Percentiles rank a stretch among this genome's conserved stretches.
phyloP scores from a whole-genome alignment of 179 eudicot species.

The Drosera spatulata region DNA sequence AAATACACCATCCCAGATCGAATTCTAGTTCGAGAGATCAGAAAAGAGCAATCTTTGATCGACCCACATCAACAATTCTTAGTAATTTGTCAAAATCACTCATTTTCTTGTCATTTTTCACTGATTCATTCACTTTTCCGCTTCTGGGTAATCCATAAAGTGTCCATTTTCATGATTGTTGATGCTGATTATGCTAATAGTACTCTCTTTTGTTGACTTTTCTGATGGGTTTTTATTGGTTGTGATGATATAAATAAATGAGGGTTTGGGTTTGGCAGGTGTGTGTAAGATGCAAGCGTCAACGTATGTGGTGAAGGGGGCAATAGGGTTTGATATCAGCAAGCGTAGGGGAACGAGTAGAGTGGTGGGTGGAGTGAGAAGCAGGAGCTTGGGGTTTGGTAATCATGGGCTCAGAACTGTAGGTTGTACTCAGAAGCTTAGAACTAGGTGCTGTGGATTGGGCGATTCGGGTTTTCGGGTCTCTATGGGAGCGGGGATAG shows the following conservation, averaged over 20 bases:
- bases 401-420: conserved; percentile 23
- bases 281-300: conserved; percentile 31
- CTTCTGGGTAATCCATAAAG: too few species aligned
- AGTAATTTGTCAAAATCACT: too few species aligned
- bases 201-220: conserved; percentile 7
- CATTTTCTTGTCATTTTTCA: too few species aligned
- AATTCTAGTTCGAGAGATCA: too few species aligned
- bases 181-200: background rate
- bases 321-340: conserved; percentile 22
- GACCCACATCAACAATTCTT: too few species aligned
- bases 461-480: conserved; percentile 12
- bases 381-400: conserved; percentile 6
- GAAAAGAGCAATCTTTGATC: too few species aligned
- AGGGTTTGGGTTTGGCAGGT: too few species aligned
- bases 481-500: conserved; percentile 47
- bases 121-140: too few species aligned
- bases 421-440: conserved; percentile 7
- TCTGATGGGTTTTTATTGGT: conserved; percentile 1
- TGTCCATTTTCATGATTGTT: background rate
- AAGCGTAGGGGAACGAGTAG: conserved; percentile 15
- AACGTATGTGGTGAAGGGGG: conserved; percentile 25
- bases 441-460: conserved; percentile 17
- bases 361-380: conserved; percentile 16
- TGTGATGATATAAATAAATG: too few species aligned
- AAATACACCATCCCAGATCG: too few species aligned